Evolutionary conservation across 2,329 filamentous ascomycete genomes (phyloP), one percentile per base, ranked within the genome.

Genomic region (Sporothrix pallida): DNA sequence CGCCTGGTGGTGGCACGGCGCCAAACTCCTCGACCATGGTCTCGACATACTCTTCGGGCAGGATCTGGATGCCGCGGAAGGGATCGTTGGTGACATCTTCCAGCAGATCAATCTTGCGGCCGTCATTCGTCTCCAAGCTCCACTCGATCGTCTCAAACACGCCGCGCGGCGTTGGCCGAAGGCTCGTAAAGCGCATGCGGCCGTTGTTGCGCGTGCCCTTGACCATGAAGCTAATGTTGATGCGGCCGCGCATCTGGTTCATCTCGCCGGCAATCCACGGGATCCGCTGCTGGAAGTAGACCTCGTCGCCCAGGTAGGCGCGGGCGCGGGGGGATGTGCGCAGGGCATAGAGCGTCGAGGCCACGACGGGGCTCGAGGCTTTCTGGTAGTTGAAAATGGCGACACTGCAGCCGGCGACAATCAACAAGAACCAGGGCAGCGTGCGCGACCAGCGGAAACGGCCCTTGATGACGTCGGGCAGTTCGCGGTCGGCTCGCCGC

Each of bases 371-470:
- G 37, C 91, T 94, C n/a, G 93, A 94, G 73, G 91, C 90, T 83
- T 98, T 98, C 82, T 99, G 95, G 88, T 99, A 98, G 88, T 99
- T 99, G 92, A 99, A 98, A 83, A 99, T 98, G 78, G 92, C 93
- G 75, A 97, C 84, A 77, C 91, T 91, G 77, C 91, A 92, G 72
- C 87, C 86, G 68, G 89, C 88, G 78, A 97, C 89, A 76, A 93
- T 85, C 76, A 88, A 82, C 71, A 92, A 81, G 87, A 98, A 98
- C 81, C 97, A 84, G 72, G 95, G 95, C 48, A 97, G 83, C 0
- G 93, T 94, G 78, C 88, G 88, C 72, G 86, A 81, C 92, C 92
- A 95, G 77, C 87, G 86, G 80, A 89, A 88, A 68, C 80, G 80
- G 73, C 82, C 80, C 73, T 83, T 80, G 72, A 83, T 79, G 74